These are phyloP conservation scores for Malassezia pachydermatis DNA, from an alignment of 1,284 basidiomycete species.

Conservation along the genomic window DNA sequence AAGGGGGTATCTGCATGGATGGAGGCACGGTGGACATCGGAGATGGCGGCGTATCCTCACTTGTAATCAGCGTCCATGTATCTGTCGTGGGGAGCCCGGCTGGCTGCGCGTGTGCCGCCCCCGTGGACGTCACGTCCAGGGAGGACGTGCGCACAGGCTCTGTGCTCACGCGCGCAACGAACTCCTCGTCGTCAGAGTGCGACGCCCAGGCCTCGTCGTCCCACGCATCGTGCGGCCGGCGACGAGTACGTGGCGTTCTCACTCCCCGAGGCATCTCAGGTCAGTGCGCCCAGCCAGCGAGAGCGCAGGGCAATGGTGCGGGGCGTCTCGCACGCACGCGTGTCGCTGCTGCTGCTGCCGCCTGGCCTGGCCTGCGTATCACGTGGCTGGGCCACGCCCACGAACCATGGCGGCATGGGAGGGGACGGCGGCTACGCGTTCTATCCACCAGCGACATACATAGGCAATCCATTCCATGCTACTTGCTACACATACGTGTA, in stretches of 20 bases:
- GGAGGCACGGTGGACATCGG: no score
- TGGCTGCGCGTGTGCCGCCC: conserved; percentile 4
- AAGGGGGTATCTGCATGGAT: no score
- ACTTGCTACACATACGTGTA: no score
- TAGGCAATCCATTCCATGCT: no score
- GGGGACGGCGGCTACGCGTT: no score
- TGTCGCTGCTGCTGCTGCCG: neutral
- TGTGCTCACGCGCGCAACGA: conserved; percentile 30
- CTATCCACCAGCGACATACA: no score
- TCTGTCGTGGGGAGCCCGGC: conserved; percentile 17
- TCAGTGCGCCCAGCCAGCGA: neutral
- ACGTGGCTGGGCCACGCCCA: no score
- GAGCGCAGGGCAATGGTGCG: neutral
- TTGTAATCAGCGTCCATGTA: neutral
- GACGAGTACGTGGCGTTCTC: neutral
- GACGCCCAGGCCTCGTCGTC: conserved; percentile 46
- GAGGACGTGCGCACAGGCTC: conserved; percentile 2
- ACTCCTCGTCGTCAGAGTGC: conserved; percentile 46
- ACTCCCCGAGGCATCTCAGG: neutral
- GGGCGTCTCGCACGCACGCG: neutral
- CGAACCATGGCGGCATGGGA: no score
- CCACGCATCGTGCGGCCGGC: conserved; percentile 18
- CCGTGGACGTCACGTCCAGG: conserved; percentile 1
- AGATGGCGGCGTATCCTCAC: no score
- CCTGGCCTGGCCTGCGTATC: neutral